Percentiles rank a stretch among this genome's conserved stretches.
Conservation (phyloP, 352 stramenopile genomes). For the Pythium aphanidermatum region DNA sequence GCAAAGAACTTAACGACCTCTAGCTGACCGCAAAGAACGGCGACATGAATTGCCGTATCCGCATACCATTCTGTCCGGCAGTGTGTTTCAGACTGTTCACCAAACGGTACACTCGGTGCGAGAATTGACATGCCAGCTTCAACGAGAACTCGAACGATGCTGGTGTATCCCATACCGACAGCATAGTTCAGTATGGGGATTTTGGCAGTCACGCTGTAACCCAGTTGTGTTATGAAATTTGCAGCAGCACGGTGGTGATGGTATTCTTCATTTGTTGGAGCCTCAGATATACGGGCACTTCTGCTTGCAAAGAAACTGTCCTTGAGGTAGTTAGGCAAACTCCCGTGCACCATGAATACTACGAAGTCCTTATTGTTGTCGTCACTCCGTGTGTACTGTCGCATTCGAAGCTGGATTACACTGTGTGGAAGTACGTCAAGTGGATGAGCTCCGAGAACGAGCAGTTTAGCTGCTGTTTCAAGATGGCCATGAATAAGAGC, state of each 20-base stretch:
- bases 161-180: conserved; percentile 28
- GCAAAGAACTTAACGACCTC: conserved; percentile 37
- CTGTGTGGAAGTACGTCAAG: conserved; percentile 35
- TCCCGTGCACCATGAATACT: conserved; percentile 6
- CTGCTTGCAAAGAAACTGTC: conserved; percentile 6
- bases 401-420: background rate
- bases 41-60: conserved; percentile 46
- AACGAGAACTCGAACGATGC: conserved; percentile 29
- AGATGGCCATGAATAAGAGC: conserved; percentile 45
- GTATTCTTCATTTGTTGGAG: conserved; percentile 1
- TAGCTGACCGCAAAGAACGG: conserved; percentile 39
- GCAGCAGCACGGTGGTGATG: conserved; percentile 11
- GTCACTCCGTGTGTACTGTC: background rate
- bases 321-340: conserved; percentile 5
- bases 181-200: conserved; percentile 36
- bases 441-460: conserved; percentile 46
- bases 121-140: conserved; percentile 43
- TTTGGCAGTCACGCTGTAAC: conserved; percentile 35
- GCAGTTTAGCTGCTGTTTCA: conserved; percentile 45
- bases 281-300: background rate
- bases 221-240: conserved; percentile 36
- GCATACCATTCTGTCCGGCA: conserved; percentile 8
- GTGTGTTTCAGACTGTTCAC: background rate
- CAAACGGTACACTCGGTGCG: background rate
- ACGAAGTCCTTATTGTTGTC: background rate